Conservation (phyloP, 257 asterid species). For the Datura wrightii region DNA sequence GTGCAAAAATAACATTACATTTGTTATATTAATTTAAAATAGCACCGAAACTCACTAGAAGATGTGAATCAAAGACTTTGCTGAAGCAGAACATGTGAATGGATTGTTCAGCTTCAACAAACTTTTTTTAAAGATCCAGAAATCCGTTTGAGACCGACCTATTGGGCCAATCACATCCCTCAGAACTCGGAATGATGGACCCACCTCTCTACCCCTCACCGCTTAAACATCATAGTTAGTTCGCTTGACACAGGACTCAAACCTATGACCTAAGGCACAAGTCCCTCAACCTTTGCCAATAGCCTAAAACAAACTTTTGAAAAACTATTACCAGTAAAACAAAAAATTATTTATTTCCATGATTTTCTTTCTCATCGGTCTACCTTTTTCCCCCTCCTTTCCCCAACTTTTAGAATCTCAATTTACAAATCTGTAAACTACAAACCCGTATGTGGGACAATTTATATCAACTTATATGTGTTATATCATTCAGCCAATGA, state of each 20-base stretch:
- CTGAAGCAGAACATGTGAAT: neutral
- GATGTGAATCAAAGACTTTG: neutral
- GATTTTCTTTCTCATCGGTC: neutral
- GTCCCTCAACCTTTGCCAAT: neutral
- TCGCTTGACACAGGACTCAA: neutral
- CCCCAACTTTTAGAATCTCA: neutral
- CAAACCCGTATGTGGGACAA: neutral
- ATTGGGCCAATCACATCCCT: neutral
- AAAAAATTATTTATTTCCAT: neutral
- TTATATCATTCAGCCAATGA: neutral
- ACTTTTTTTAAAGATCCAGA: neutral
- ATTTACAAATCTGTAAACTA: neutral
- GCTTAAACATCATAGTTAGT: neutral
- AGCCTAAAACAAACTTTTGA: neutral
- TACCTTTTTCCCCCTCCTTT: neutral
- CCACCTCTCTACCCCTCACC: too few species aligned
- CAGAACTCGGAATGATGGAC: too few species aligned
- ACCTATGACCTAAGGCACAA: neutral
- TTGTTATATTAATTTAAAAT: neutral
- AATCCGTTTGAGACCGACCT: neutral
- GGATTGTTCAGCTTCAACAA: neutral
- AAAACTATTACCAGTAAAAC: neutral
- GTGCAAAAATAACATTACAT: neutral
- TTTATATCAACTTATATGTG: neutral
- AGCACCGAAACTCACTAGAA: neutral